These are phyloP conservation scores for Pestalotiopsis sp. DNA, from an alignment of 2,329 filamentous ascomycete species.

Conservation along the genomic window DNA sequence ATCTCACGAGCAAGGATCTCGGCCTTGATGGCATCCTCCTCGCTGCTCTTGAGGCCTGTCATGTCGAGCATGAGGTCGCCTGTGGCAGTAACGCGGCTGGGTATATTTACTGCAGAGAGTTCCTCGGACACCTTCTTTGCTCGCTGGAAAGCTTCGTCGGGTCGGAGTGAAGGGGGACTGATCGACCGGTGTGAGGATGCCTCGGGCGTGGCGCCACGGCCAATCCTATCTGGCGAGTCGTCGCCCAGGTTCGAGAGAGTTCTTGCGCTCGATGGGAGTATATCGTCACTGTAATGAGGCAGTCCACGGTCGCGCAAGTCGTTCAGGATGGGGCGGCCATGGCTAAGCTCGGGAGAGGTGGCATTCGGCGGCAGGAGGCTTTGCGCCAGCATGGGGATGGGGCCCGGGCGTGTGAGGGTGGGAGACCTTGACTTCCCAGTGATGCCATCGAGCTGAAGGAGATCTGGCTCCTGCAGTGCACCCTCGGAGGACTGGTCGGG, in stretches of 20 bases:
- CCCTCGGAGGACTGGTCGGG: constrained; percentile 40
- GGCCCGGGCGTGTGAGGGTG: constrained; percentile 12
- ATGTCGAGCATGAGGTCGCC: constrained; percentile 98
- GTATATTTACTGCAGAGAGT: constrained; percentile 87
- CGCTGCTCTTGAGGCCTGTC: constrained; percentile 93
- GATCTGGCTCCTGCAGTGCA: constrained; percentile 68
- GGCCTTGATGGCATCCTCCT: constrained; percentile 87
- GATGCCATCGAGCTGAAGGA: constrained; percentile 62
- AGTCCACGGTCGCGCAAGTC: constrained; percentile 52
- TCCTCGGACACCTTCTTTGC: constrained; percentile 85
- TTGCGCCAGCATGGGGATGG: constrained; percentile 14
- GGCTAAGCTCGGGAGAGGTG: constrained; percentile 52
- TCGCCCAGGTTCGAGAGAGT: constrained; percentile 24
- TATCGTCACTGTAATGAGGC: constrained; percentile 54
- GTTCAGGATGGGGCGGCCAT: constrained; percentile 47
- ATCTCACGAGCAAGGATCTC: constrained; percentile 94
- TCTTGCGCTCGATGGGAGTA: constrained; percentile 51
- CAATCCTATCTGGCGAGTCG: constrained; percentile 36
- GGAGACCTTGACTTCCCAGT: constrained; percentile 37
- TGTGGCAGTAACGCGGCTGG: constrained; percentile 85
- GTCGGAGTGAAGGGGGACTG: constrained; percentile 75
- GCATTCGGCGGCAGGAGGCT: constrained; percentile 53
- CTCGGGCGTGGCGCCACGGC: constrained; percentile 37
- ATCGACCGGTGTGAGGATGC: constrained; percentile 59
- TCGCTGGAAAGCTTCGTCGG: constrained; percentile 77